A percentile compares a stretch with the other conserved stretches of the same genome.
Conservation (phyloP, 495 filamentous ascomycete genomes). For the Aeminium ludgeri region DNA sequence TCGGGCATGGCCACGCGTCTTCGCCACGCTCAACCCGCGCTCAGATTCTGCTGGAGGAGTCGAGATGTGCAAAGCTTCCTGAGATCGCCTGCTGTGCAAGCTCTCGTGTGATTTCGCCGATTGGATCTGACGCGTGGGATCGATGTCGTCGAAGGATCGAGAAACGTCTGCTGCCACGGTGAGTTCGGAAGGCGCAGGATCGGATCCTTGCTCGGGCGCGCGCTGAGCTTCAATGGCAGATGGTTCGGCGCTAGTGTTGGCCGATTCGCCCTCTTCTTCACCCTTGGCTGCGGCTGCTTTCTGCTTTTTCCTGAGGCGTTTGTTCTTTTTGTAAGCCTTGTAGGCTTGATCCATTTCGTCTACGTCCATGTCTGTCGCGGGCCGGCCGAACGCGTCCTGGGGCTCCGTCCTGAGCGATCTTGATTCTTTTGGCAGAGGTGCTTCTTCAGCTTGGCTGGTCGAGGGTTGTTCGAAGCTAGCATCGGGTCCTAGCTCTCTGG, state of each 20-base stretch:
- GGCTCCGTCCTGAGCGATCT: no score
- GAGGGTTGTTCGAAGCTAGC: no score
- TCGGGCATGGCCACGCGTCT: conserved; percentile 2
- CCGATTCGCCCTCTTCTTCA: no score
- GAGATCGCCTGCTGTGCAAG: conserved; percentile 10
- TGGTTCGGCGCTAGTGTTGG: no score
- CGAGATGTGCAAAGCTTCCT: conserved; percentile 16
- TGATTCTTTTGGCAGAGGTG: no score
- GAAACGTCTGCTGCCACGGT: no score
- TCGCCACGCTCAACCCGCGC: conserved; percentile 12
- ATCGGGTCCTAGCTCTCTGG: no score
- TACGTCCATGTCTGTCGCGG: conserved; percentile 15
- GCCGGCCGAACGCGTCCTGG: no score
- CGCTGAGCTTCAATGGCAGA: no score
- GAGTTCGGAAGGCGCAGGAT: no score
- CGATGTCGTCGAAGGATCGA: conserved; percentile 8
- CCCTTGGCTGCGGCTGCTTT: background rate
- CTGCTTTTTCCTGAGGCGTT: conserved; percentile 11
- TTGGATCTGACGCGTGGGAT: background rate
- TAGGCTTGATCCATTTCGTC: conserved; percentile 16
- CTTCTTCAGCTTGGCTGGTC: no score
- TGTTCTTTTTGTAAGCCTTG: conserved; percentile 12
- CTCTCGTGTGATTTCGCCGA: conserved; percentile 1
- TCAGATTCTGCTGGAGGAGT: conserved; percentile 12
- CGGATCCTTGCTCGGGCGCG: background rate